Evolutionary conservation across 208 protist species (phyloP).

Genomic region (Trypanosoma boissoni): DNA sequence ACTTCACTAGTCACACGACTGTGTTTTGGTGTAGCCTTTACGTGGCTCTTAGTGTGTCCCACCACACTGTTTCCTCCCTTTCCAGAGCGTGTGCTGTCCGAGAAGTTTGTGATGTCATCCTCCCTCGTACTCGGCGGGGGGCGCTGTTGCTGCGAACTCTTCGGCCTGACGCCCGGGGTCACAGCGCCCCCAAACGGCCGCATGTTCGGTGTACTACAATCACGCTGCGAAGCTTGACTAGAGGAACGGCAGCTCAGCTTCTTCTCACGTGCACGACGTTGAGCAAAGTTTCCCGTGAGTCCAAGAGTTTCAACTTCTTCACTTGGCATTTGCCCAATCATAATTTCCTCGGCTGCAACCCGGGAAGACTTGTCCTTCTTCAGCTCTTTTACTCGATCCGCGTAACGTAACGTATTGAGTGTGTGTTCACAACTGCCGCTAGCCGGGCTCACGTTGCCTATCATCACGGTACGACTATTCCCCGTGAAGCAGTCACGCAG

Average conservation of each 20-base stretch:
- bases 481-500: slow-evolving; percentile 97
- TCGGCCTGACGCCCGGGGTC: slow-evolving; percentile 24
- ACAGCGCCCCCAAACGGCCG: slow-evolving; percentile 28
- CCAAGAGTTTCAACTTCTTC: slow-evolving; percentile 85
- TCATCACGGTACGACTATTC: slow-evolving; percentile 96
- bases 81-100: slow-evolving; percentile 30
- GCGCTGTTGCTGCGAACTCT: slow-evolving; percentile 27
- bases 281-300: slow-evolving; percentile 66
- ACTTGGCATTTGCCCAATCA: slow-evolving; percentile 91
- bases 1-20: slow-evolving; percentile 35
- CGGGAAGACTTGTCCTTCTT: slow-evolving; percentile 85
- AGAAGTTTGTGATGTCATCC: slow-evolving; percentile 35
- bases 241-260: slow-evolving; percentile 33
- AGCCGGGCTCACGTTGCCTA: slow-evolving; percentile 94
- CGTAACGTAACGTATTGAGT: slow-evolving; percentile 98
- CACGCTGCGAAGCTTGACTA: slow-evolving; percentile 58
- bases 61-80: slow-evolving; percentile 17
- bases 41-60: slow-evolving; percentile 7
- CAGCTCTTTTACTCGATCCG: slow-evolving; percentile 96
- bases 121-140: slow-evolving; percentile 16
- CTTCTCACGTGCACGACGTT: slow-evolving; percentile 76
- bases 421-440: slow-evolving; percentile 93
- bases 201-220: slow-evolving; percentile 52
- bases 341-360: slow-evolving; percentile 85
- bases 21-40: slow-evolving; percentile 29